Evolutionary conservation across 1,284 basidiomycete species (phyloP), one percentile per base, ranked within the genome.

Genomic region (Sporisorium sorghi): DNA sequence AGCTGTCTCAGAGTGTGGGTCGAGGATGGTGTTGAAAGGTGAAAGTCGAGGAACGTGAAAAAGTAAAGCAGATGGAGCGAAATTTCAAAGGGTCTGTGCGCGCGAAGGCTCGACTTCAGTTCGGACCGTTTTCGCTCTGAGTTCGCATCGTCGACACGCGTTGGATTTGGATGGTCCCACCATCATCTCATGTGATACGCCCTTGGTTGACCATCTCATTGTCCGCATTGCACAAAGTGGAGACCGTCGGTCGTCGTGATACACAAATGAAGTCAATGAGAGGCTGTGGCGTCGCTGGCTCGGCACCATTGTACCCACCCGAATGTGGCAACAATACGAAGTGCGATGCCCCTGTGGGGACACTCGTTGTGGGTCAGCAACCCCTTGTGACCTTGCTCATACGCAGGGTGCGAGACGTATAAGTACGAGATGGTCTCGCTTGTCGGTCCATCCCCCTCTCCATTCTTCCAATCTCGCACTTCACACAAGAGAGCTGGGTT

Each of bases 21-120:
- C 32, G 49, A 24, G 14, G 47, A 49, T 49, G 32, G 19, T 49
- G 47, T 28, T 28, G 17, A 33, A 35, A 24, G 32, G 30, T 44
- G 17, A 44, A 40, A 15, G 50, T 26, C 24, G 23, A 19, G 39
- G 21, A 15, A 40, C 15, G 30, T 8, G 26, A 24, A 35, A 51
- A 26, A 37, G 39, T 24, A 28, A 21, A 42, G 24, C 26, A 30
- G 15, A 30, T 28, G n/a, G 32, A 53, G 15, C 19, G n/a, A 56
- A 58, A 33, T 40, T 24, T 30, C 5, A 23, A n/a, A 28, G 19
- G 55, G 55, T 42, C 55, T 49, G 55, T 58, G 55, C 55, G 32
- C 55, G 24, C 39, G 26, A 32, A 52, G 39, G 39, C 32, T n/a
- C 37, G 14, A 11, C n/a, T 42, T 51, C 35, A 12, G 24, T 23